phyloP scores from a whole-genome alignment of 2,329 filamentous ascomycete genomes.

The Alternaria arborescens region DNA sequence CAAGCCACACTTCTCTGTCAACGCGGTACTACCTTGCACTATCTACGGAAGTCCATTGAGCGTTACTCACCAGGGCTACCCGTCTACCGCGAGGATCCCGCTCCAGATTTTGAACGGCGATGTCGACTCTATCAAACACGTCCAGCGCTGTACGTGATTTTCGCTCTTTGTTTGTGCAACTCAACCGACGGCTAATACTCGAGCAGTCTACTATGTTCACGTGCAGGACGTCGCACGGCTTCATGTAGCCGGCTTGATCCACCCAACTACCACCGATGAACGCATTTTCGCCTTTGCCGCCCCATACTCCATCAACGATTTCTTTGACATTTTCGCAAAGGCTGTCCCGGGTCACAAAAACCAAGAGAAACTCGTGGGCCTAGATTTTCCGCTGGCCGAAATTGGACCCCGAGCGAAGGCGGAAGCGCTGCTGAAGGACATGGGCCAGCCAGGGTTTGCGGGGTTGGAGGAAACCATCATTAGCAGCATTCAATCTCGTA shows the following conservation, averaged over 20 bases:
- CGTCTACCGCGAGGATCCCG: slow-evolving; percentile 19
- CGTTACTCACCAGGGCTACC: slow-evolving; percentile 22
- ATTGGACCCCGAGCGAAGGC: slow-evolving; percentile 13
- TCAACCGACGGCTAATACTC: slow-evolving; percentile 2
- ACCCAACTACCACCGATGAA: slow-evolving; percentile 21
- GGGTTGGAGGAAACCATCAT: slow-evolving; percentile 17
- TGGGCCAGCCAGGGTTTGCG: slow-evolving; percentile 12
- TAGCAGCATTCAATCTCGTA: slow-evolving; percentile 14
- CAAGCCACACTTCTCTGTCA: slow-evolving; percentile 52
- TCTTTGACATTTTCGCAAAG: slow-evolving; percentile 20
- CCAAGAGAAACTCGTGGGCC: slow-evolving; percentile 11
- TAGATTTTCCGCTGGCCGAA: slow-evolving; percentile 18
- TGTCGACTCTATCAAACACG: slow-evolving; percentile 18
- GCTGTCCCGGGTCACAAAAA: slow-evolving; percentile 5
- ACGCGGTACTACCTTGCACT: slow-evolving; percentile 34
- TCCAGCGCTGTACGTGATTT: slow-evolving; percentile 19
- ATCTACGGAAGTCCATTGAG: slow-evolving; percentile 25
- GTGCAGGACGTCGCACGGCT: slow-evolving; percentile 31
- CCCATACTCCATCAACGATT: slow-evolving; percentile 18
- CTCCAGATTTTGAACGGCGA: slow-evolving; percentile 22
- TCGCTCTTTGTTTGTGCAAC: background rate
- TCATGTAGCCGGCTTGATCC: slow-evolving; percentile 27
- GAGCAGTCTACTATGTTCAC: slow-evolving; percentile 24
- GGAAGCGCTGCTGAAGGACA: slow-evolving; percentile 13
- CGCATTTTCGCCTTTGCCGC: slow-evolving; percentile 24